These are phyloP conservation scores for Epichloe sp. DNA, from an alignment of 2,329 filamentous ascomycete species.

Conservation along the genomic window DNA sequence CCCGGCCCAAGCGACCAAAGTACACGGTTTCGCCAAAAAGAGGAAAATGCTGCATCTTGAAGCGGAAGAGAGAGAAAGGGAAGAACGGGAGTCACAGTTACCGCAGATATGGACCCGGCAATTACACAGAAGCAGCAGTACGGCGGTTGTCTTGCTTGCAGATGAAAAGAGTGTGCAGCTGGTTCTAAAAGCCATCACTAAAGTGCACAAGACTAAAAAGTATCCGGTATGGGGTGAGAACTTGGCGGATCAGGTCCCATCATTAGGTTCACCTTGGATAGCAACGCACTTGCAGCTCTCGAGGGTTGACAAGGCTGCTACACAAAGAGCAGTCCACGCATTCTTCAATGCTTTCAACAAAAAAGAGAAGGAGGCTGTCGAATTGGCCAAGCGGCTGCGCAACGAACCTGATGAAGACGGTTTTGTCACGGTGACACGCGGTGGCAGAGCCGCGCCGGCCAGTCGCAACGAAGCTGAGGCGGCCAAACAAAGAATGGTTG, in stretches of 20 bases:
- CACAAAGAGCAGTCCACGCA: slow-evolving; percentile 67
- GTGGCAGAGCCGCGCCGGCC: slow-evolving; percentile 61
- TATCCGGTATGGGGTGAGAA: slow-evolving; percentile 58
- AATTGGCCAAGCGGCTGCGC: slow-evolving; percentile 49
- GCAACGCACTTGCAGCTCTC: slow-evolving; percentile 57
- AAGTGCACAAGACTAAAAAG: slow-evolving; percentile 44
- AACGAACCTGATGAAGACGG: slow-evolving; percentile 87
- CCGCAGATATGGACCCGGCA: slow-evolving; percentile 62
- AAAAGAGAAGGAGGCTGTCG: slow-evolving; percentile 52
- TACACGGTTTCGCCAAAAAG: slow-evolving; percentile 26
- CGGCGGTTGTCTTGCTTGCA: slow-evolving; percentile 71
- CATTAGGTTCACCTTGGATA: slow-evolving; percentile 43
- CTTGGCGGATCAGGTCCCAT: slow-evolving; percentile 39
- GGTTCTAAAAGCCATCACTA: slow-evolving; percentile 61
- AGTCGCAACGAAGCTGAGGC: slow-evolving; percentile 57
- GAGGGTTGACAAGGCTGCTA: slow-evolving; percentile 51
- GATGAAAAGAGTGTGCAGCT: slow-evolving; percentile 67
- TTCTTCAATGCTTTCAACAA: slow-evolving; percentile 75
- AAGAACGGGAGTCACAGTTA: slow-evolving; percentile 47
- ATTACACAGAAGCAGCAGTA: slow-evolving; percentile 60
- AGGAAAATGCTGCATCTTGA: slow-evolving; percentile 34
- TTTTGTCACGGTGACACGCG: slow-evolving; percentile 81
- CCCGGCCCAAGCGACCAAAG: slow-evolving; percentile 33
- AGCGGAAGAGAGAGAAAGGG: slow-evolving; percentile 37
- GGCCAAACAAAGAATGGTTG: slow-evolving; percentile 43